Conservation (phyloP, 2,329 filamentous ascomycete species). For the Pseudocercospora macadamiae region DNA sequence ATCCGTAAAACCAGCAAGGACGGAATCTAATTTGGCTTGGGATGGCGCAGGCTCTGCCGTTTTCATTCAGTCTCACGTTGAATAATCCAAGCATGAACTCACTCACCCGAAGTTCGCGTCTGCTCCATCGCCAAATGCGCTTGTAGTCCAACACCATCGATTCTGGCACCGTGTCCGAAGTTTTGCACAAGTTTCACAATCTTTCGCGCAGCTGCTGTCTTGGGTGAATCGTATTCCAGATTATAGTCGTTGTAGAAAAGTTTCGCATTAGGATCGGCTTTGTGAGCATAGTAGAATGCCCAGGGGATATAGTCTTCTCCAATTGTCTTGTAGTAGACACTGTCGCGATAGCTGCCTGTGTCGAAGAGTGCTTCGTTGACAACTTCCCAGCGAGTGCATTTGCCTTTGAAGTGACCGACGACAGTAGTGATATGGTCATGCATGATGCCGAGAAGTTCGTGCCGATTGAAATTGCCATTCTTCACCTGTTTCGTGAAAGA, state of each 20-base stretch:
- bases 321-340: conserved; percentile 65
- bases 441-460: conserved; percentile 58
- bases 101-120: conserved; percentile 18
- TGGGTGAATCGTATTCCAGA: conserved; percentile 63
- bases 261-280: conserved; percentile 67
- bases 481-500: conserved; percentile 27
- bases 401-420: conserved; percentile 64
- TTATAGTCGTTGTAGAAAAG: conserved; percentile 75
- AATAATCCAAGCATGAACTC: too few species aligned
- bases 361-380: conserved; percentile 57
- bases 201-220: conserved; percentile 58
- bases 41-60: conserved; percentile 24
- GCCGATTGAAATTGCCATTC: conserved; percentile 45
- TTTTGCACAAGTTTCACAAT: conserved; percentile 65
- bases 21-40: conserved; percentile 50
- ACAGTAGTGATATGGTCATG: conserved; percentile 63
- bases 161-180: conserved; percentile 64
- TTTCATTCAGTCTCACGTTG: too few species aligned
- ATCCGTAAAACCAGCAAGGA: conserved; percentile 56
- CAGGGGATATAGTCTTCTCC: conserved; percentile 71
- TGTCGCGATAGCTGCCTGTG: conserved; percentile 31
- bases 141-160: conserved; percentile 67
- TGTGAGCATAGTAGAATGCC: conserved; percentile 69
- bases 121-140: conserved; percentile 54
- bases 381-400: conserved; percentile 63